These are phyloP conservation scores for Paraphaeosphaeria minitans DNA, from an alignment of 2,329 filamentous ascomycete species.

Conservation along the genomic window DNA sequence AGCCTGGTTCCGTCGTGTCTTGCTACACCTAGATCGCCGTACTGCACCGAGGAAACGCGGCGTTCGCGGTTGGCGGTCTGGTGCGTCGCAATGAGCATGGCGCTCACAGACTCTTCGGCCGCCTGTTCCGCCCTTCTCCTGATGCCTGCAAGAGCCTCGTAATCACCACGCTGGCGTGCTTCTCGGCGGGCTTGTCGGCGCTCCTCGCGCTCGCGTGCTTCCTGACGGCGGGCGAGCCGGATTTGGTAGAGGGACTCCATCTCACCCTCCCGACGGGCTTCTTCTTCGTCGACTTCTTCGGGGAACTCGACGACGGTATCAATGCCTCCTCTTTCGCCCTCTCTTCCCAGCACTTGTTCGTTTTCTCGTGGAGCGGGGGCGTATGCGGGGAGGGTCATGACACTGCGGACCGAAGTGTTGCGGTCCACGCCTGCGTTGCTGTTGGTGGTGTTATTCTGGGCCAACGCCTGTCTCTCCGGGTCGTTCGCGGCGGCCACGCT, in stretches of 20 bases:
- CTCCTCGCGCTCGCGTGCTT: constrained; percentile 78
- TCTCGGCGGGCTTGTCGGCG: constrained; percentile 71
- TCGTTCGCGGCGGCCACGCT: constrained; percentile 21
- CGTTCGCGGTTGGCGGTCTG: constrained; percentile 66
- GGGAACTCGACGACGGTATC: constrained; percentile 89
- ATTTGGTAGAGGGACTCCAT: constrained; percentile 96
- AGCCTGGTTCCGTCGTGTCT: constrained; percentile 78
- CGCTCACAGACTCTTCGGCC: constrained; percentile 47
- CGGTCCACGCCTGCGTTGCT: constrained; percentile 66
- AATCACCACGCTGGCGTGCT: constrained; percentile 73
- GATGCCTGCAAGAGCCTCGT: constrained; percentile 65
- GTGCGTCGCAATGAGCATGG: constrained; percentile 62
- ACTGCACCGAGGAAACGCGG: constrained; percentile 75
- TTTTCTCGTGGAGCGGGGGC: constrained; percentile 71
- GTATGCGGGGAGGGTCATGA: constrained; percentile 92
- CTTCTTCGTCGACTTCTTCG: constrained; percentile 78
- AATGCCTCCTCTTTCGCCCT: constrained; percentile 89
- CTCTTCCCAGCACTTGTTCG: constrained; percentile 83
- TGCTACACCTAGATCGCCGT: constrained; percentile 76
- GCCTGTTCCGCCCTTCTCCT: constrained; percentile 57
- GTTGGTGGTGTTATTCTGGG: constrained; percentile 14
- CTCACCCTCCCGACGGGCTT: constrained; percentile 78
- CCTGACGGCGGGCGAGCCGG: constrained; percentile 73
- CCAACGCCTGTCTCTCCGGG: constrained; percentile 27
- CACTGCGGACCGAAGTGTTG: constrained; percentile 85